Evolutionary conservation across 805 yeast genomes (phyloP), one percentile per base, ranked within the genome.

Genomic region (Saccharomyces eubayanus): DNA sequence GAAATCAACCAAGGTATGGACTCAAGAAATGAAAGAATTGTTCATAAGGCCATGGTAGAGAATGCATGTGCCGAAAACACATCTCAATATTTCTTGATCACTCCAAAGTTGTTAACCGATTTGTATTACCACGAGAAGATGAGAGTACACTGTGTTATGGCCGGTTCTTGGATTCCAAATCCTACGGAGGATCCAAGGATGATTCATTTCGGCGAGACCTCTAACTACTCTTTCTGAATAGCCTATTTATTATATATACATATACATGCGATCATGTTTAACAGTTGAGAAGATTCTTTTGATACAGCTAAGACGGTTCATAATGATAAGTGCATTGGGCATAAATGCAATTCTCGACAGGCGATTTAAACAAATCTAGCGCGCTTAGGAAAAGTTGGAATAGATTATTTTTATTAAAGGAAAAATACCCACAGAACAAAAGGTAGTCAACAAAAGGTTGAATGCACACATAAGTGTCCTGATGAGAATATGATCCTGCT

Each of bases 1-100:
- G 99, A 94, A 74, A 95, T 94, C 57, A 94, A 94, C 67, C 99
- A 94, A 72, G 99, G 99, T 60, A 91, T 94, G 98, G 99, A 94
- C 72, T 87, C 95, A 11, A 81, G 81, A 56, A 94, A 94, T 65
- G 99, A 94, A 69, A 80, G 91, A 57, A 77, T 81, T 72, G 91
- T 94, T 2, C 97, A 92, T 66, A 79, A 81, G 57, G 81, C 88
- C 57, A 83, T 94, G 77, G 96, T 92, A 1, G 83, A 86, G 53
- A 83, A 86, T 48, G 92, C 97, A 0, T 88, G 96, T 65, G 71
- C 72, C 3, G 74, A 78, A 56, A 61, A 77, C 57, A 68, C 79
- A 0, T 82, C 95, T 2, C 99, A 94, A 65, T 92, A 90, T 66
- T 90, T 94, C 65, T 75, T 94, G 65, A 88, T 94, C 45, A 94